These are phyloP conservation scores for Artemisia argyi DNA, from an alignment of 129 eudicot genomes.

Conservation along the genomic window DNA sequence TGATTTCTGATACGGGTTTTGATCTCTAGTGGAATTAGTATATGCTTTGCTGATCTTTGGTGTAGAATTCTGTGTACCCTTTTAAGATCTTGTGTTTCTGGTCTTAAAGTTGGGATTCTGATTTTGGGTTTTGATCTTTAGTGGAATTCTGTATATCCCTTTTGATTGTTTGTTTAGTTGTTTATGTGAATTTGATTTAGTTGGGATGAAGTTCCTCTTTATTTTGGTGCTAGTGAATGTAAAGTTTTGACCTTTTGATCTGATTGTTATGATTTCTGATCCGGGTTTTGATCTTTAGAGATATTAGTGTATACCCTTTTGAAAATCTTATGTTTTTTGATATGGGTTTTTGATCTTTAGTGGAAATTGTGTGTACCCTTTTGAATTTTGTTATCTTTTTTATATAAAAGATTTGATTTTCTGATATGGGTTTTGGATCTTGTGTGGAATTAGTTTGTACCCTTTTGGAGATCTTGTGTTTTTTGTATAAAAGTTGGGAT, in stretches of 20 bases:
- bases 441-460: too few relatives aligned
- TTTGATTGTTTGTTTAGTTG: conserved; percentile 13
- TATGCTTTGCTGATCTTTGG: too few relatives aligned
- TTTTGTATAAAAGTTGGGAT: conserved; percentile 21
- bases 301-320: conserved; percentile 22
- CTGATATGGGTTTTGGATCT: too few relatives aligned
- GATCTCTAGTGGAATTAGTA: too few relatives aligned
- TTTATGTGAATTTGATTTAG: neutral
- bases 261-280: neutral
- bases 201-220: neutral
- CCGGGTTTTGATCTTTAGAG: conserved; percentile 4
- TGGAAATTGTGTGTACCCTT: too few relatives aligned
- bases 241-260: neutral
- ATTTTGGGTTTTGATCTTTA: conserved; percentile 4
- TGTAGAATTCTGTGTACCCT: too few relatives aligned
- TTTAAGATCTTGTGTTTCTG: too few relatives aligned
- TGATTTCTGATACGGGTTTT: too few relatives aligned
- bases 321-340: too few relatives aligned
- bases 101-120: neutral
- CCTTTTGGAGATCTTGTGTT: neutral
- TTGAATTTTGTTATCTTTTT: neutral
- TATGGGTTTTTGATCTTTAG: too few relatives aligned
- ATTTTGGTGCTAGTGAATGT: neutral
- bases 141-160: conserved; percentile 21
- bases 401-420: neutral